Conservation (phyloP, 2,329 filamentous ascomycete genomes). For the Neopestalotiopsis sp. region DNA sequence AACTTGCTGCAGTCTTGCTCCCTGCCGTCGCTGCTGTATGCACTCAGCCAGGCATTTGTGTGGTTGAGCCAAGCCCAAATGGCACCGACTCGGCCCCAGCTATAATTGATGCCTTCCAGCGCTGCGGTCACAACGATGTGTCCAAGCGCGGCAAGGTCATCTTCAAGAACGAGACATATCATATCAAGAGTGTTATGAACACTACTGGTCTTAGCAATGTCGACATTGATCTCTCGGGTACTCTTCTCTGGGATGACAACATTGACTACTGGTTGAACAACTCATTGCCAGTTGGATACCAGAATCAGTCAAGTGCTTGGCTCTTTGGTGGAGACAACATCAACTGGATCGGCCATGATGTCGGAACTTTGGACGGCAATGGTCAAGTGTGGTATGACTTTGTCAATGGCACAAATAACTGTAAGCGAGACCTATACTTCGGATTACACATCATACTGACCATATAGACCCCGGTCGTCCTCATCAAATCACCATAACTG, state of each 20-base stretch:
- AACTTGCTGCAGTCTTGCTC: not conserved
- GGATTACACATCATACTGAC: not conserved
- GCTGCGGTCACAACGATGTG: constrained; percentile 31
- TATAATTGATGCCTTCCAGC: constrained; percentile 36
- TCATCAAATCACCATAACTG: constrained; percentile 52
- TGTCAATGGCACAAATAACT: constrained; percentile 7
- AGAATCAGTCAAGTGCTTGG: constrained; percentile 61
- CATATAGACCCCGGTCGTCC: constrained; percentile 47
- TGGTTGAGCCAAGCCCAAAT: constrained; percentile 31
- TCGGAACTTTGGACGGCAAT: constrained; percentile 62
- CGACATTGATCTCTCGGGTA: constrained; percentile 46
- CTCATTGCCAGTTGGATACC: constrained; percentile 56
- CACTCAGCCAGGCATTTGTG: constrained; percentile 26
- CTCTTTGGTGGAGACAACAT: constrained; percentile 59
- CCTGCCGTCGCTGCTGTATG: not conserved
- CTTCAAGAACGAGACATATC: constrained; percentile 38
- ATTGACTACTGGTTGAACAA: constrained; percentile 55
- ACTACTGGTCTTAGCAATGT: constrained; percentile 39
- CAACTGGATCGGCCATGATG: constrained; percentile 51
- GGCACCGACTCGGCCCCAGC: constrained; percentile 37
- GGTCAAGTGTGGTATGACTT: constrained; percentile 36
- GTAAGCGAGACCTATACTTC: not conserved
- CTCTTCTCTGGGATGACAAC: constrained; percentile 7
- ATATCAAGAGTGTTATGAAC: constrained; percentile 41
- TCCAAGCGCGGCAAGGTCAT: constrained; percentile 31